A percentile compares a stretch with the other conserved stretches of the same genome.
phyloP scores from a whole-genome alignment of 192 early-diverging fungal genomes.

The Entophlyctis luteolus region DNA sequence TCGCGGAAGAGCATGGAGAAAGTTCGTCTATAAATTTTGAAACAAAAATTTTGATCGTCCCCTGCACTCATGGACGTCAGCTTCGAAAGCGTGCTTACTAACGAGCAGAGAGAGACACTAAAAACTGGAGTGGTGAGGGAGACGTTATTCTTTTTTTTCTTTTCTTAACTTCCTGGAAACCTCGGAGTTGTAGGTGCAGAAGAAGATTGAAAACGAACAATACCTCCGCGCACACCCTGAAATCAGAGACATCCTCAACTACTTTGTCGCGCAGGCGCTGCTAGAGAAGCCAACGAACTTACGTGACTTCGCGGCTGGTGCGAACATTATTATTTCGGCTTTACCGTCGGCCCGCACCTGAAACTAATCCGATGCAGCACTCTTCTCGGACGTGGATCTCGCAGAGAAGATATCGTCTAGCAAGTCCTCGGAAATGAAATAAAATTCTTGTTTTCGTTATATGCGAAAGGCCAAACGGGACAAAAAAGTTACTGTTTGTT shows the following conservation, averaged over 20 bases:
- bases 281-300: conserved; percentile 37
- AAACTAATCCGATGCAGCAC: too few relatives aligned
- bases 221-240: conserved; percentile 52
- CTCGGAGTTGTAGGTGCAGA: conserved; percentile 19
- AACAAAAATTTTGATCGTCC: too few relatives aligned
- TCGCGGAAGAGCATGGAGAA: too few relatives aligned
- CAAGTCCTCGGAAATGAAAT: too few relatives aligned
- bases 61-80: conserved; percentile 6
- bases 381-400: too few relatives aligned
- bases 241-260: conserved; percentile 43
- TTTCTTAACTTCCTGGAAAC: background rate
- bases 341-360: too few relatives aligned
- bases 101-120: background rate
- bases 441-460: too few relatives aligned
- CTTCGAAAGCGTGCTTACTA: conserved; percentile 8
- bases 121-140: background rate
- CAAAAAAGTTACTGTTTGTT: too few relatives aligned
- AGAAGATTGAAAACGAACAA: conserved; percentile 45
- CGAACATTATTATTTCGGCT: too few relatives aligned
- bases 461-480: too few relatives aligned
- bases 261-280: conserved; percentile 38
- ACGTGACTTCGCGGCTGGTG: conserved; percentile 36
- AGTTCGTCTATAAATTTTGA: too few relatives aligned
- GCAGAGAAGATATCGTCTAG: too few relatives aligned
- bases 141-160: background rate